Percentiles rank a stretch among this genome's conserved stretches.
Evolutionary conservation across 2,329 filamentous ascomycete genomes (phyloP).

Genomic region (Ophiognomonia clavigignenti-juglandacearum): DNA sequence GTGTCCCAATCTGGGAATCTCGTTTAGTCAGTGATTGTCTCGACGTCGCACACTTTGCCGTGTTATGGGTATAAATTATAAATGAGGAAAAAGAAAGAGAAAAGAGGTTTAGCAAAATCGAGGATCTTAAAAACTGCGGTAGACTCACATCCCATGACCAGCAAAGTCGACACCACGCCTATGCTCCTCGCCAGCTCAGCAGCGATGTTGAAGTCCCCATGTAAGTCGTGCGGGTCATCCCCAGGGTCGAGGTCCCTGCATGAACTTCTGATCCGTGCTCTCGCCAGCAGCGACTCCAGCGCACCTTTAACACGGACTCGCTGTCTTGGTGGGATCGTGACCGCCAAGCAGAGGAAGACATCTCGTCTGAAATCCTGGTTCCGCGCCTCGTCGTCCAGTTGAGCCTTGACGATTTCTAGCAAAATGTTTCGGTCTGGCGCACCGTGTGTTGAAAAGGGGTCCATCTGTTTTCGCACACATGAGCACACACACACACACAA

Average conservation of each 20-base stretch:
- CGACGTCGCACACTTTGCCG: no score
- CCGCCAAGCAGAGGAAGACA: constrained; percentile 16
- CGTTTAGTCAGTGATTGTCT: constrained; percentile 4
- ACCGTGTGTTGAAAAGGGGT: constrained; percentile 9
- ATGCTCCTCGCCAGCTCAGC: constrained; percentile 9
- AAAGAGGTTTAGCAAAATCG: not conserved
- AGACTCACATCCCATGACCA: constrained; percentile 16
- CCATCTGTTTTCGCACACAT: constrained; percentile 10
- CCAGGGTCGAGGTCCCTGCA: constrained; percentile 7
- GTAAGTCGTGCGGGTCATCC: constrained; percentile 1
- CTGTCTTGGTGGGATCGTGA: constrained; percentile 13
- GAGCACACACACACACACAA: no score
- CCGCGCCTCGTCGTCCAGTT: constrained; percentile 3
- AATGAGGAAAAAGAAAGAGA: not conserved
- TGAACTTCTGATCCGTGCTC: constrained; percentile 11
- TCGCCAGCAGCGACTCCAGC: constrained; percentile 9
- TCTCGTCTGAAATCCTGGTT: constrained; percentile 13
- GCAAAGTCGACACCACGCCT: constrained; percentile 13
- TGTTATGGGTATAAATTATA: no score
- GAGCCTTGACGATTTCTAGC: constrained; percentile 11
- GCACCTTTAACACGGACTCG: constrained; percentile 8
- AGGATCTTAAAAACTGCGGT: not conserved
- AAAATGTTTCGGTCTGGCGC: constrained; percentile 8
- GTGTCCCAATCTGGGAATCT: constrained; percentile 12
- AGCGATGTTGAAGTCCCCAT: not conserved